These are phyloP conservation scores for Discostella stelligeroides DNA, from an alignment of 108 stramenopile species.

Conservation along the genomic window DNA sequence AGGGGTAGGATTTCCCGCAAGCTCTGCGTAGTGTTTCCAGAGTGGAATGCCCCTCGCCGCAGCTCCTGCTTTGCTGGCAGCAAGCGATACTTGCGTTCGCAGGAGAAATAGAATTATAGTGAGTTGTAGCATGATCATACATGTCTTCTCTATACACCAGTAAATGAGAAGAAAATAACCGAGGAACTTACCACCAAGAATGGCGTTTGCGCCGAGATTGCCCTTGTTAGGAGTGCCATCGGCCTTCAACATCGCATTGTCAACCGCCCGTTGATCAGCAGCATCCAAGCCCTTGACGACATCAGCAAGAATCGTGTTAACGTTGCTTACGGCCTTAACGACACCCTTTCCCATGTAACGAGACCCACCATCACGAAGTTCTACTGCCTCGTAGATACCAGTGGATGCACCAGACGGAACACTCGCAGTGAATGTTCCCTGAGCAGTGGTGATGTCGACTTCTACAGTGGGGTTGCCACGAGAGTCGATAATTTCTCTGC, in stretches of 20 bases:
- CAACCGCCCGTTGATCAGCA: conserved; percentile 91
- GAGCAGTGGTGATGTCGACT: conserved; percentile 84
- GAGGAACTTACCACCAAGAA: conserved; percentile 91
- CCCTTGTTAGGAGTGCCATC: conserved; percentile 97
- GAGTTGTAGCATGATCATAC: conserved; percentile 3
- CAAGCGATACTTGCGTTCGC: conserved; percentile 84
- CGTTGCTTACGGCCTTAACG: conserved; percentile 91
- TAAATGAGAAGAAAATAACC: not conserved
- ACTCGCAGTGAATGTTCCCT: conserved; percentile 87
- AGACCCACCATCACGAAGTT: conserved; percentile 97
- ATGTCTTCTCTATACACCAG: not conserved
- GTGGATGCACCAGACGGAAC: conserved; percentile 99
- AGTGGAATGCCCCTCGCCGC: conserved; percentile 95
- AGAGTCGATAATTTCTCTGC: conserved; percentile 98
- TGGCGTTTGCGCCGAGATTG: conserved; percentile 98
- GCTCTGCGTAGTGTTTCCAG: conserved; percentile 98
- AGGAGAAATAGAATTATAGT: conserved; percentile 9
- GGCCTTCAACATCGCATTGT: conserved; percentile 90
- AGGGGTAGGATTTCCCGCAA: conserved; percentile 95
- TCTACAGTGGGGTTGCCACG: conserved; percentile 99
- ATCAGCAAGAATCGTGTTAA: conserved; percentile 91
- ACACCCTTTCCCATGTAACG: conserved; percentile 99
- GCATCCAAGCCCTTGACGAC: conserved; percentile 94
- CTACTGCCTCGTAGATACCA: conserved; percentile 95
- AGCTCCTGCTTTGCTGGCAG: conserved; percentile 97